These are phyloP conservation scores for Carallia brachiata DNA, from an alignment of 345 rosid species.

Conservation along the genomic window DNA sequence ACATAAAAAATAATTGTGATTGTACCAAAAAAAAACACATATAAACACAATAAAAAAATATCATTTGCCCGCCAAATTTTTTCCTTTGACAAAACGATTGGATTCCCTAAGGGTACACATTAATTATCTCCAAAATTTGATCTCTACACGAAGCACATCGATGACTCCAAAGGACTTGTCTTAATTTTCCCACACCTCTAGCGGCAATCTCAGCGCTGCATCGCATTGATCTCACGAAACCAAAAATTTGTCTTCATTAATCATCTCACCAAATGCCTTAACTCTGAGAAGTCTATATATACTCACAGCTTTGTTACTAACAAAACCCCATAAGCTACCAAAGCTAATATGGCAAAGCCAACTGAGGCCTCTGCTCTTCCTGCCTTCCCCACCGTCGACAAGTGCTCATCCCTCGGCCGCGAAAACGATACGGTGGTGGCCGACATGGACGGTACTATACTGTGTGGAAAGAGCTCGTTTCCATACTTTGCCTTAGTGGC, in stretches of 20 bases:
- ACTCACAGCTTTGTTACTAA: background rate
- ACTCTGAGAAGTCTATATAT: background rate
- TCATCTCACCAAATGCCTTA: background rate
- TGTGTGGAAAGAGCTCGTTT: conserved; percentile 9
- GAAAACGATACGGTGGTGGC: conserved; percentile 11
- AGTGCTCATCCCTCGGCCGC: conserved; percentile 10
- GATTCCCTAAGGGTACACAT: too few species aligned
- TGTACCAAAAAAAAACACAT: too few species aligned
- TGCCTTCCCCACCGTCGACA: conserved; percentile 2
- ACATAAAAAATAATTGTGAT: too few species aligned
- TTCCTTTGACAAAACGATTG: too few species aligned
- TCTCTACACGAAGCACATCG: background rate
- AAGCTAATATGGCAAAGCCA: background rate
- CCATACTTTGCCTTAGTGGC: conserved; percentile 56
- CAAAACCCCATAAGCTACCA: background rate
- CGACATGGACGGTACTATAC: conserved; percentile 22
- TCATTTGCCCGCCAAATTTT: too few species aligned
- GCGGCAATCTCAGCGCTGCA: too few species aligned
- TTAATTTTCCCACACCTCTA: background rate
- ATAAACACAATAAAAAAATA: too few species aligned
- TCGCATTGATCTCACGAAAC: background rate
- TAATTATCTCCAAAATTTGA: too few species aligned
- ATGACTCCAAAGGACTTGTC: background rate
- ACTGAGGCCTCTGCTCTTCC: background rate
- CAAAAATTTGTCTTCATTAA: background rate